Evolutionary conservation across 1,284 basidiomycete genomes (phyloP).

Genomic region (Vanrija sp.): DNA sequence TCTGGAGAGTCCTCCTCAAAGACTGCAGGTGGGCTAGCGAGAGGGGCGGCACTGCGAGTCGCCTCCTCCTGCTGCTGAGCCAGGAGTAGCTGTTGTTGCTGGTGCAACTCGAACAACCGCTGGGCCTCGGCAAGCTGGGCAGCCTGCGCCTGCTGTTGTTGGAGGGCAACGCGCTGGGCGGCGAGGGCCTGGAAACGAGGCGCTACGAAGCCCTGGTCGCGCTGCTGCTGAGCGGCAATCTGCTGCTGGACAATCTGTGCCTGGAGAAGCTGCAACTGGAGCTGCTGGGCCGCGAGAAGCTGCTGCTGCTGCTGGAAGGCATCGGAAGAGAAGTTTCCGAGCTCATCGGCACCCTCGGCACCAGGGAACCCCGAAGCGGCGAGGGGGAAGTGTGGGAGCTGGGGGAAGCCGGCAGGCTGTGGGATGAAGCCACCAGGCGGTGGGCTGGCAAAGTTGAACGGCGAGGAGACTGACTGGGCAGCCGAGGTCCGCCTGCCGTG

Average conservation of each 20-base stretch:
- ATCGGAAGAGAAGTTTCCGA: constrained; percentile 18
- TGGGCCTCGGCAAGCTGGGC: constrained; percentile 39
- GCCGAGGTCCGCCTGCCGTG: constrained; percentile 1
- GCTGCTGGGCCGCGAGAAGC: constrained; percentile 38
- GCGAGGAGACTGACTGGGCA: constrained; percentile 12
- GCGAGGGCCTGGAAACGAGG: constrained; percentile 82
- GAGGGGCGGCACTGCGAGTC: constrained; percentile 16
- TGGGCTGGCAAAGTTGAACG: too few species aligned
- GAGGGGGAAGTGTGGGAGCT: constrained; percentile 21
- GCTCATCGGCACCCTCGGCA: constrained; percentile 21
- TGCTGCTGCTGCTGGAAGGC: constrained; percentile 40
- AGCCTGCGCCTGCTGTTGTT: constrained; percentile 55
- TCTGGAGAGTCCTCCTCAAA: constrained; percentile 46
- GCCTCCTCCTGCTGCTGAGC: constrained; percentile 24
- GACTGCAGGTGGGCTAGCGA: constrained; percentile 35
- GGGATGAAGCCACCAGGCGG: constrained; percentile 2
- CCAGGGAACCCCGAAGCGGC: constrained; percentile 16
- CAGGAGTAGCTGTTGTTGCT: constrained; percentile 28
- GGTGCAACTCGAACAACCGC: constrained; percentile 38
- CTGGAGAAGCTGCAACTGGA: constrained; percentile 44
- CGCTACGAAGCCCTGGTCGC: constrained; percentile 61
- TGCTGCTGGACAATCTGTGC: constrained; percentile 39
- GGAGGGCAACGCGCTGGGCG: constrained; percentile 55
- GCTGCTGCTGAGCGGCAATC: constrained; percentile 26
- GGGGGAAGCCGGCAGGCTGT: not conserved